Evolutionary conservation across 345 rosid species (phyloP), one percentile per base, ranked within the genome.

Genomic region (Conringia planisiliqua): DNA sequence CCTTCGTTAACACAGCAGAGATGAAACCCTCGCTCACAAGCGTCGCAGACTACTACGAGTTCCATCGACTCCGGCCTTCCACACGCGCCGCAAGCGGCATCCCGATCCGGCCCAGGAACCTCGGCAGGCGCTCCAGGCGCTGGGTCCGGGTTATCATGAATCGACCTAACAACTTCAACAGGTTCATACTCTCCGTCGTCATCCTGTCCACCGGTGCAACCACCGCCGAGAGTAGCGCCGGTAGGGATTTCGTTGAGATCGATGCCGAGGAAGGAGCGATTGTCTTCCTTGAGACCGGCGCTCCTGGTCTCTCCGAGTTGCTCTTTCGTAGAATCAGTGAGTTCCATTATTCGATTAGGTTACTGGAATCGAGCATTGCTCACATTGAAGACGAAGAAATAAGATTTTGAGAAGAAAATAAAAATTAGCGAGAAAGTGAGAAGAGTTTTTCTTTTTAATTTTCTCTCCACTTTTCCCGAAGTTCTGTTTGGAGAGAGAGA

Each of bases 191-290:
- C 82, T 2, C 6, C 48, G 55, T 72, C 77, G 6, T 65, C 72
- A 7, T 59, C 77, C 10, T 58, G 73, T 42, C 6, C 43, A 32
- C 43, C 69, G 43, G 57, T 35, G 62, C 67, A 32, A 66, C 61
- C 62, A 40, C 80, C 54, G 82, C 74, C 74, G 66, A 77, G 80
- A 55, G 82, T 75, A 27, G 86, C 79, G 26, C 86, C 77, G 76
- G 88, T 43, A 43, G 98, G 98, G 86, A 91, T 90, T 95, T 94
- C 97, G 81, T 94, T 94, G 81, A 94, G 98, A 89, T 94, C 97
- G 87, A 91, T 91, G 50, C 80, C 88, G 42, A 90, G 88, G 46
- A 86, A 87, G 13, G 95, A 86, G 70, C 92, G 97, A 77, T 73
- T 75, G 58, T 82, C 90, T 39, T 72, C 81, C n/a, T 42, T 42